Conservation (phyloP, 2,329 filamentous ascomycete species). For the Tolypocladium cylindrosporum region DNA sequence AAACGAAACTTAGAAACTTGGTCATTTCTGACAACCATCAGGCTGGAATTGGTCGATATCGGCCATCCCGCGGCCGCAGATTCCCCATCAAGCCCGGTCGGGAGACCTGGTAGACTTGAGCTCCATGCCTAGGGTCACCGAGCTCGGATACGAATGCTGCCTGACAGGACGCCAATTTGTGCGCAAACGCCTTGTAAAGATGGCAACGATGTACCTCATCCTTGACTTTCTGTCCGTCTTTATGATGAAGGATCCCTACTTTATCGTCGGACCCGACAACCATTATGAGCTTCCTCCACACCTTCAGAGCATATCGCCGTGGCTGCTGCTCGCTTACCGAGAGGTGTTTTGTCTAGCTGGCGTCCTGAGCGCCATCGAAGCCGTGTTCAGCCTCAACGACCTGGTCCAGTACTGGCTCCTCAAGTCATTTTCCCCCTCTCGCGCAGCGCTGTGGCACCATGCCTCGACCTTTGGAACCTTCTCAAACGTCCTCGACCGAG, state of each 20-base stretch:
- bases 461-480: slow-evolving; percentile 47
- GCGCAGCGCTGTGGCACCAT: slow-evolving; percentile 40
- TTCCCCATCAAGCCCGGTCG: slow-evolving; percentile 20
- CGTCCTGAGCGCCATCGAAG: slow-evolving; percentile 50
- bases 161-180: slow-evolving; percentile 35
- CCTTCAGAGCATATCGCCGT: slow-evolving; percentile 28
- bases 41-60: slow-evolving; percentile 50
- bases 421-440: slow-evolving; percentile 40
- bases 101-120: slow-evolving; percentile 29
- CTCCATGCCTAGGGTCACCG: slow-evolving; percentile 29
- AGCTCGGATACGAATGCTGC: slow-evolving; percentile 34
- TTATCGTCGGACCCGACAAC: slow-evolving; percentile 41
- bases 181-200: slow-evolving; percentile 28
- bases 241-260: slow-evolving; percentile 73
- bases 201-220: slow-evolving; percentile 51
- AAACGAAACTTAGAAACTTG: no score
- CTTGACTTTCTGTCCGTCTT: slow-evolving; percentile 61
- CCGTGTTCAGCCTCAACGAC: slow-evolving; percentile 50
- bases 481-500: slow-evolving; percentile 50
- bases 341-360: slow-evolving; percentile 43
- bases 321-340: slow-evolving; percentile 44
- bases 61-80: slow-evolving; percentile 36
- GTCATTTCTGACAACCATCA: slow-evolving; percentile 10
- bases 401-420: slow-evolving; percentile 42
- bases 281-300: slow-evolving; percentile 28